phyloP scores from a whole-genome alignment of 2,329 filamentous ascomycete species.

The Sphaerulina musiva region DNA sequence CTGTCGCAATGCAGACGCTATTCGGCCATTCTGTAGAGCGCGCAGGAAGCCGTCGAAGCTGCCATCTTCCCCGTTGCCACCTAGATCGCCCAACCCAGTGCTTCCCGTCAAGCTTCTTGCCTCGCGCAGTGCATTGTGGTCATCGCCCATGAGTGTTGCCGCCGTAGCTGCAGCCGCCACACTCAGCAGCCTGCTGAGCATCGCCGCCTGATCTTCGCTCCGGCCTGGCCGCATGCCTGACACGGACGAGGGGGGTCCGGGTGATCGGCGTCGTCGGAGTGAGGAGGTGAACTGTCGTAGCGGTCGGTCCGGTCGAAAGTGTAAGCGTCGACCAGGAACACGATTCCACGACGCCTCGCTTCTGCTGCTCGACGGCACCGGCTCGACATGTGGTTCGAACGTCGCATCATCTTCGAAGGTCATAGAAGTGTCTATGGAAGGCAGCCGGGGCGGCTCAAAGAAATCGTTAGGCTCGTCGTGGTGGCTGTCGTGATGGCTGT shows the following conservation, averaged over 20 bases:
- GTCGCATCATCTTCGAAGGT: conserved; percentile 34
- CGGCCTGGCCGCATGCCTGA: conserved; percentile 36
- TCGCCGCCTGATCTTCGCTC: conserved; percentile 56
- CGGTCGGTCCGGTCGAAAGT: conserved; percentile 30
- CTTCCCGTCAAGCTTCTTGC: conserved; percentile 47
- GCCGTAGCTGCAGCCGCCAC: conserved; percentile 59
- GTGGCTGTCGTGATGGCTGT: conserved; percentile 4
- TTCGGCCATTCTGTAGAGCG: conserved; percentile 54
- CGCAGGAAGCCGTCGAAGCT: conserved; percentile 58
- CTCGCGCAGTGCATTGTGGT: conserved; percentile 50
- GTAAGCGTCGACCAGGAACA: conserved; percentile 25
- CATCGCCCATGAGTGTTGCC: conserved; percentile 57
- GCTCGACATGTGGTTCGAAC: conserved; percentile 23
- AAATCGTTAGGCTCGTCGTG: conserved; percentile 16
- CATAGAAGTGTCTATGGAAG: conserved; percentile 30
- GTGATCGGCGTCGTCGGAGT: conserved; percentile 48
- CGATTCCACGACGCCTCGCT: conserved; percentile 26
- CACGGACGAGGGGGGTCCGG: conserved; percentile 27
- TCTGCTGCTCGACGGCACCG: conserved; percentile 20
- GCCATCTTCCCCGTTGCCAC: conserved; percentile 50
- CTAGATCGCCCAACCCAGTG: conserved; percentile 29
- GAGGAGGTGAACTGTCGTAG: conserved; percentile 41
- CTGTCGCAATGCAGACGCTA: conserved; percentile 51
- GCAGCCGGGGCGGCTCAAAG: conserved; percentile 27
- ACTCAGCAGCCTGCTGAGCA: conserved; percentile 55